Evolutionary conservation across 306 rosid species (phyloP).

Genomic region (Arachis stenosperma): DNA sequence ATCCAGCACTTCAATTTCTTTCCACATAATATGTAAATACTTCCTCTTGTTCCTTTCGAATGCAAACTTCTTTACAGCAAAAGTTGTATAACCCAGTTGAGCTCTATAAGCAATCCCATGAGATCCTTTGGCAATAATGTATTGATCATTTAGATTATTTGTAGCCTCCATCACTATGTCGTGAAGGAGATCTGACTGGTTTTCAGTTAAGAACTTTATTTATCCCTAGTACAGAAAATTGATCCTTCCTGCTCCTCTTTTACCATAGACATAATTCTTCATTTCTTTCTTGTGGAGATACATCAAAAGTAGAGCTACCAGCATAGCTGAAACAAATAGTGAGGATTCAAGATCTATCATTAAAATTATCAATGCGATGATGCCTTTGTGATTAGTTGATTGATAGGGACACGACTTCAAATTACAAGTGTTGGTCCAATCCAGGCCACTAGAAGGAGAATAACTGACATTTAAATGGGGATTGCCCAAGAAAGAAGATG

Average conservation of each 20-base stretch:
- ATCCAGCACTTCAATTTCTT: constrained; percentile 47
- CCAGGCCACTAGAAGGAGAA: neutral
- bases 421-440: too few species aligned
- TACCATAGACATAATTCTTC: too few species aligned
- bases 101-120: constrained; percentile 74
- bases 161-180: constrained; percentile 54
- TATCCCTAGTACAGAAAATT: neutral
- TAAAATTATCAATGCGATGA: constrained; percentile 41
- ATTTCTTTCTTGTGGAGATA: neutral
- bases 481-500: constrained; percentile 53
- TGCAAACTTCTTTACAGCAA: constrained; percentile 63
- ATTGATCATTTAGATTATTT: constrained; percentile 47
- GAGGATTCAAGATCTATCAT: constrained; percentile 57
- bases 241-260: neutral
- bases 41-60: constrained; percentile 40
- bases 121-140: constrained; percentile 67
- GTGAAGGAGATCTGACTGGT: constrained; percentile 37
- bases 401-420: too few species aligned
- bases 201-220: constrained; percentile 10
- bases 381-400: constrained; percentile 6
- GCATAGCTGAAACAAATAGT: constrained; percentile 37
- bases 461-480: constrained; percentile 53
- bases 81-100: constrained; percentile 32
- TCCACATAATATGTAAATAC: constrained; percentile 10
- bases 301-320: constrained; percentile 7